Evolutionary conservation across 2,329 filamentous ascomycete species (phyloP), one percentile per base, ranked within the genome.

Genomic region (Cytospora paraplurivora): DNA sequence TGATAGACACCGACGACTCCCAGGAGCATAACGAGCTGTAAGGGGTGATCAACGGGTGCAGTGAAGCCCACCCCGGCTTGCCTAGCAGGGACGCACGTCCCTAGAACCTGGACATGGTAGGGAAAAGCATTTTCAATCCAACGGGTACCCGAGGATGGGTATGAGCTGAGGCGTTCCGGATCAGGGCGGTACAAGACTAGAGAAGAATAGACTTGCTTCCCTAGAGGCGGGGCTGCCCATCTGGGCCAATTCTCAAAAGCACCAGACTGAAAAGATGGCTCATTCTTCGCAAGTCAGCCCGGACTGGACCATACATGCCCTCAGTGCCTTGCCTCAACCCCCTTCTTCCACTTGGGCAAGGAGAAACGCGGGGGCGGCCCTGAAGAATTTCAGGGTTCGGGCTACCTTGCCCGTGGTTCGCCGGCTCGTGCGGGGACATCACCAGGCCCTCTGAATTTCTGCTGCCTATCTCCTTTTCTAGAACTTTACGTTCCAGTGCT

Each of bases 11-110:
- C 47, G 84, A 87, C 70, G 82, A 84, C 67, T 70, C 70, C 64
- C 79, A 84, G 72, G 83, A 83, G 71, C 85, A 87, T 76, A 83
- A 85, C 71, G 85, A 88, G 75, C 79, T 88, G 69, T 88, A 77
- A 73, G 68, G 17, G 15, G 51, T 33, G 12, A 27, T 38, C 19
- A n/a, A 32, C 13, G 32, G 10, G 27, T 10, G 21, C 32, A 15
- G 17, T 33, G n/a, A 19, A 32, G 27, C 37, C 13, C 34, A n/a
- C 13, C 41, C 41, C 41, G n/a, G n/a, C 13, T 44, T 44, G 41
- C 17, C 41, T 44, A 7, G 13, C 15, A 44, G 1, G 17, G 13
- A n/a, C 6, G 17, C 17, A 44, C 7, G 41, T 19, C 19, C 8
- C 17, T n/a, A 44, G 17, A 17, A 44, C 19, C 10, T 3, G 41